Base-by-base conservation (phyloP, 129 eudicot species). In the Dittrichia graveolens region DNA sequence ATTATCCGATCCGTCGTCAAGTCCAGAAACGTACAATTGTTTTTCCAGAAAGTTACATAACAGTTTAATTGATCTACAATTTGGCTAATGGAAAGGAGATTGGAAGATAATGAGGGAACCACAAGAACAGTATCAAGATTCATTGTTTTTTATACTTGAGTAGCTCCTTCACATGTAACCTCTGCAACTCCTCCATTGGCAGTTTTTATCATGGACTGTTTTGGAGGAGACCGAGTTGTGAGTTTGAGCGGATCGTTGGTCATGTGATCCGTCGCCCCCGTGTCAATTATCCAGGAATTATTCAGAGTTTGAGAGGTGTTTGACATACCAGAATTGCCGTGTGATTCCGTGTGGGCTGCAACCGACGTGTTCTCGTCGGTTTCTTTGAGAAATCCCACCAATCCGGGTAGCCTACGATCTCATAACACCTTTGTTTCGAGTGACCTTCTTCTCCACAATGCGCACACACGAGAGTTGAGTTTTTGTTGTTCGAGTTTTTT, bases 371-470 rank as follows among this genome's bases (percentile, higher is more conserved):
- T 65, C 44, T 42, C 42, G 19, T 65, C 71, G 71, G 71, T 65
- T 65, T 65, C 40, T 65, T 65, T 15, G 70, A 41, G 37, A 65
- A 65, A 65, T 14, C 70, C 70, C 70, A 65, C 70, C 70, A 65
- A 5, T 65, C 70, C 34, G 70, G 70, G 39, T 65, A 65, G 37
- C 53, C 48, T 8, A 65, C 10, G 52, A 65, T 43, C 14, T 65
- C 71, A 45, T 65, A 65, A 56, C 71, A 44, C 7, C 71, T 10
- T 43, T 65, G 71, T 44, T 65, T 65, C 14, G 71, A 65, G 40
- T 65, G 55, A 8, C 71, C 56, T 19, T 44, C 71, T 44, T 65
- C 71, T 16, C 71, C 71, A 65, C 71, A 65, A 44, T 65, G 57
- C 18, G 56, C 8, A 18, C 71, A 65, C 14, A 47, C 31, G 9